Base-by-base conservation (phyloP, 768 basidiomycete species). In the Kwoniella pini region DNA sequence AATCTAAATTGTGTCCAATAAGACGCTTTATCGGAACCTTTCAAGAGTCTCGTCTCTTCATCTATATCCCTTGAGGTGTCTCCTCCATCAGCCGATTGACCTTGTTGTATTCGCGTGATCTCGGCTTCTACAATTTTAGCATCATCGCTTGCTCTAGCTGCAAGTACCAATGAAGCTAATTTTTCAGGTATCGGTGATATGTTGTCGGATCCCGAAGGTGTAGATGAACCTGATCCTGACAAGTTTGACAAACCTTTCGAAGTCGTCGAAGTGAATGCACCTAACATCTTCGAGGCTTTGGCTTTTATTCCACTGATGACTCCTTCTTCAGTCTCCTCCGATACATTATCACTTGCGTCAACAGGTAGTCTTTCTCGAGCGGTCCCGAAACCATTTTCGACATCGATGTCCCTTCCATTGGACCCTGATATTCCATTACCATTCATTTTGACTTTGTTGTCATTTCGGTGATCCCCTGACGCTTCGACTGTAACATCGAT, bases 1-100 rank as follows among this genome's bases (percentile, higher is more conserved):
- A 97, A 94, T 75, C 85, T 84, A 73, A 99, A 98, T 80, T 99
- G 96, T 17, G 89, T 94, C 42, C 82, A 82, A 85, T 87, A 92
- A 64, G 84, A 88, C 6, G 95, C 96, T 56, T 91, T 84, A 78
- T 88, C 74, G 68, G 76, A 80, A 7, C 77, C 78, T 17, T 73
- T 60, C 39, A 80, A 51, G 80, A 72, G 52, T 36, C 85, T 65
- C n/a, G 64, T 88, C 79, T 91, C 89, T 26, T 84, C 80, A 26
- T 82, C 83, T 0, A 88, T 85, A 75, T 92, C 88, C 44, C 67
- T 17, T 1, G 85, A 86, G 58, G 27, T 24, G 62, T 76, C 43
- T 62, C 81, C 59, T 70, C 74, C 63, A 57, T 77, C 64, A 0
- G 73, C 68, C 2, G 60, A 62, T 22, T 65, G 61, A 17, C 75